Evolutionary conservation across 345 rosid species (phyloP), one percentile per base, ranked within the genome.

Genomic region (Microthlaspi erraticum): DNA sequence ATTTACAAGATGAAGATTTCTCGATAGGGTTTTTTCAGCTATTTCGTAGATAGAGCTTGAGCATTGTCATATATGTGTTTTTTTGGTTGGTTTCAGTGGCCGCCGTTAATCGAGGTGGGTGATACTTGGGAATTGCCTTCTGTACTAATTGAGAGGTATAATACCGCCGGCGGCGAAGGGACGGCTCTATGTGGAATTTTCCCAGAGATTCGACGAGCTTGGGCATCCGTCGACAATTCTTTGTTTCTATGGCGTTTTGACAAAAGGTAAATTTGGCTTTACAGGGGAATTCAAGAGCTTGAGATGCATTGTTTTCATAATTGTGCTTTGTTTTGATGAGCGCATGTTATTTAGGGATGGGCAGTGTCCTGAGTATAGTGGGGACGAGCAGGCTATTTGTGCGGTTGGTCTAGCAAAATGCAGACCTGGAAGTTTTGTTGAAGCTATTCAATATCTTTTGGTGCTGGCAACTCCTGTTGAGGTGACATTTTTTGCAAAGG

Each of bases 141-240:
- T 19, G 87, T 87, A 33, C 93, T 93, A 34, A 78, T 91, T 67
- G 95, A 91, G 68, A 86, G 96, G 64, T 93, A 93, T 48, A 93
- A 93, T 73, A 84, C 90, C 5, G 91, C 99, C 42, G 95, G 99
- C 13, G 97, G 99, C 13, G 99, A 93, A 80, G 99, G 97, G 41
- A 93, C 92, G 8, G 99, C 99, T 18, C 62, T 93, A 39, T 93
- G 99, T 60, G 99, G 99, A 23, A 86, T 93, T 69, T 93, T 93
- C 60, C 97, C 97, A 0, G 96, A 91, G 86, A 87, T 93, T 72
- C 84, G 89, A 39, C 77, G 96, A 62, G 98, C 96, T 5, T 93
- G 99, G 99, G 99, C 99, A 17, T 91, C 99, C 0, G 97, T 93
- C 0, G 97, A 93, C 38, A 91, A 87, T 74, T 87, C 96, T 39